phyloP scores from a whole-genome alignment of 768 basidiomycete genomes.

The Tricholoma furcatifolium region DNA sequence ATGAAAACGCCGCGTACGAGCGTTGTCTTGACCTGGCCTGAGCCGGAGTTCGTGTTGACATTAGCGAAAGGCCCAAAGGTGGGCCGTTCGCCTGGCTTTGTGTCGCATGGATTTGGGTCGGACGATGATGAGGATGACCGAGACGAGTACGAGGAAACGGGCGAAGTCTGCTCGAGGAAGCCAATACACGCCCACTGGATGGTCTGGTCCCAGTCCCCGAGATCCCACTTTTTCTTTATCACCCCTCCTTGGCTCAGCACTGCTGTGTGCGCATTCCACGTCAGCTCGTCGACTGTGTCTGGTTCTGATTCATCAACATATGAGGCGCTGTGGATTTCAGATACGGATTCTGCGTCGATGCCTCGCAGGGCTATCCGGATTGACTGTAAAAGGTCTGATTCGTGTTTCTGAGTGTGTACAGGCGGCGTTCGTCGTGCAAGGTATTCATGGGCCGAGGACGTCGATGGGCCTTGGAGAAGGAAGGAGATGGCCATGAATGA shows the following conservation, averaged over 20 bases:
- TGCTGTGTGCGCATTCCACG: slow-evolving; percentile 67
- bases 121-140: slow-evolving; percentile 31
- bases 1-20: slow-evolving; percentile 67
- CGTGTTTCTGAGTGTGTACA: slow-evolving; percentile 20
- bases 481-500: slow-evolving; percentile 28
- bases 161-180: slow-evolving; percentile 53
- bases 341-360: slow-evolving; percentile 40
- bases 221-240: slow-evolving; percentile 72
- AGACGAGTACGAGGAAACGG: slow-evolving; percentile 23
- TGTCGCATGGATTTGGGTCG: slow-evolving; percentile 21
- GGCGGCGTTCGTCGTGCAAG: slow-evolving; percentile 31
- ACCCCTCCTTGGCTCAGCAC: slow-evolving; percentile 66
- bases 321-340: slow-evolving; percentile 40
- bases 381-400: slow-evolving; percentile 48
- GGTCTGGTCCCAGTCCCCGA: slow-evolving; percentile 65
- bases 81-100: slow-evolving; percentile 29
- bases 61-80: slow-evolving; percentile 57
- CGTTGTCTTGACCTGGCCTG: slow-evolving; percentile 32
- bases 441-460: slow-evolving; percentile 43
- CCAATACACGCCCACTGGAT: slow-evolving; percentile 84
- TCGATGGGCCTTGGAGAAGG: slow-evolving; percentile 39
- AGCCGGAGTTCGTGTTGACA: slow-evolving; percentile 37
- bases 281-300: slow-evolving; percentile 60
- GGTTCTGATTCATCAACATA: slow-evolving; percentile 38
- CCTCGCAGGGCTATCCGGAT: slow-evolving; percentile 63